These are phyloP conservation scores for Parietaria judaica DNA, from an alignment of 306 rosid genomes.

Conservation along the genomic window DNA sequence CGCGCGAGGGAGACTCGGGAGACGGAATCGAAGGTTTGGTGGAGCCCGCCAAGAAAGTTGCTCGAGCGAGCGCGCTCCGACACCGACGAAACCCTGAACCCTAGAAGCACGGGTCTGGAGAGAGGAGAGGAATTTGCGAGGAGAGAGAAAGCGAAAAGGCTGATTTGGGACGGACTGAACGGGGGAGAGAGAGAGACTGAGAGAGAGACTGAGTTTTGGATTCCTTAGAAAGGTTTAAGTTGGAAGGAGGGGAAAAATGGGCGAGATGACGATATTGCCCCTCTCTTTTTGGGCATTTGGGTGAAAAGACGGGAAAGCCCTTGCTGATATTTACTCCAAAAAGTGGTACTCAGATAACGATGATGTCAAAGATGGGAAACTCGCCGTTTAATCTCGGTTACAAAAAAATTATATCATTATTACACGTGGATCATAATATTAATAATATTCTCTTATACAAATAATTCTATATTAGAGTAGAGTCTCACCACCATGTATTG, in stretches of 20 bases:
- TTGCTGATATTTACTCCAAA: no score
- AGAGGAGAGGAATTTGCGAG: not conserved
- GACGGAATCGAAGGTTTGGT: constrained; percentile 19
- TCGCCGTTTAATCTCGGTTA: no score
- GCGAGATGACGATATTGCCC: not conserved
- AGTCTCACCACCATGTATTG: no score
- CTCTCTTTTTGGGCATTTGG: not conserved
- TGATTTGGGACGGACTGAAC: not conserved
- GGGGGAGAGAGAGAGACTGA: not conserved
- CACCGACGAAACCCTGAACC: constrained; percentile 2
- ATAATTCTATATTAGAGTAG: no score
- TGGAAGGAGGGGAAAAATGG: not conserved
- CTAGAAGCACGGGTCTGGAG: not conserved
- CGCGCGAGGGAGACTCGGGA: constrained; percentile 12
- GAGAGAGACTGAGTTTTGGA: not conserved
- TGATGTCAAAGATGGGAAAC: no score
- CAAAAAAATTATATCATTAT: no score
- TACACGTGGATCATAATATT: no score
- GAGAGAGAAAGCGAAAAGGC: not conserved
- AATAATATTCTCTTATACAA: no score
- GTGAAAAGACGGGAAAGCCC: no score
- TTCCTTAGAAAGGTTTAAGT: not conserved
- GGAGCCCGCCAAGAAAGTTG: constrained; percentile 33
- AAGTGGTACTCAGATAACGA: no score
- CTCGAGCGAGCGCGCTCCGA: not conserved